phyloP scores from a whole-genome alignment of 345 rosid genomes.

The Eutrema japonicum region DNA sequence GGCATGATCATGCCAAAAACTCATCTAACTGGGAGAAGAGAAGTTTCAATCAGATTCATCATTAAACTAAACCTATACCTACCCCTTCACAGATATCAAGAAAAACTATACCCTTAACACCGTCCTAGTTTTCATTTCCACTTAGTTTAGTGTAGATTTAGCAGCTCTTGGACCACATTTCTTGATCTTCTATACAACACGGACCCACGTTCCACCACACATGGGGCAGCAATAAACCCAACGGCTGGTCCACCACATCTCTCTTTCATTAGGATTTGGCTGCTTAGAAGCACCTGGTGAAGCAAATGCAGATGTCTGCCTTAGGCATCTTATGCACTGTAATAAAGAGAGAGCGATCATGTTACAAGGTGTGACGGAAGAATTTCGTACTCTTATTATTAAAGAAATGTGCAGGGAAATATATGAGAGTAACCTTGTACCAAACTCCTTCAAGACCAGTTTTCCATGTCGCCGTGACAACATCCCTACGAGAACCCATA shows the following conservation, averaged over 20 bases:
- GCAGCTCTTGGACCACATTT: too few relatives aligned
- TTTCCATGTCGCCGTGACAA: conserved; percentile 94
- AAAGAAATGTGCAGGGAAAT: neutral
- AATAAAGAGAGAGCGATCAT: conserved; percentile 15
- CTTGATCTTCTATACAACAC: conserved; percentile 62
- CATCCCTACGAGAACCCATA: conserved; percentile 99
- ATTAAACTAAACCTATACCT: too few relatives aligned
- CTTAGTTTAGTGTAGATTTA: too few relatives aligned
- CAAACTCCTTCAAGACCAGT: conserved; percentile 94
- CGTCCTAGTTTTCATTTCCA: too few relatives aligned
- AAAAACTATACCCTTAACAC: too few relatives aligned
- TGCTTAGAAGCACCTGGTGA: conserved; percentile 59
- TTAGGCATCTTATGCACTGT: conserved; percentile 96
- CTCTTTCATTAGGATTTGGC: conserved; percentile 66
- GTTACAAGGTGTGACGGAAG: conserved; percentile 7
- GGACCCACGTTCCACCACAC: conserved; percentile 99
- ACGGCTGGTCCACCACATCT: conserved; percentile 93
- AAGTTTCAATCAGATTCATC: too few relatives aligned
- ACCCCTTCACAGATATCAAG: too few relatives aligned
- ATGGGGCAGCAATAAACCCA: conserved; percentile 98
- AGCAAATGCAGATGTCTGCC: conserved; percentile 94
- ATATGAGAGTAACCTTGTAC: conserved; percentile 69
- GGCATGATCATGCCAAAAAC: too few relatives aligned
- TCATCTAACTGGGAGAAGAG: too few relatives aligned
- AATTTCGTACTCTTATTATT: neutral